Evolutionary conservation across 2,329 filamentous ascomycete genomes (phyloP).

Genomic region (Sporothrix protearum): DNA sequence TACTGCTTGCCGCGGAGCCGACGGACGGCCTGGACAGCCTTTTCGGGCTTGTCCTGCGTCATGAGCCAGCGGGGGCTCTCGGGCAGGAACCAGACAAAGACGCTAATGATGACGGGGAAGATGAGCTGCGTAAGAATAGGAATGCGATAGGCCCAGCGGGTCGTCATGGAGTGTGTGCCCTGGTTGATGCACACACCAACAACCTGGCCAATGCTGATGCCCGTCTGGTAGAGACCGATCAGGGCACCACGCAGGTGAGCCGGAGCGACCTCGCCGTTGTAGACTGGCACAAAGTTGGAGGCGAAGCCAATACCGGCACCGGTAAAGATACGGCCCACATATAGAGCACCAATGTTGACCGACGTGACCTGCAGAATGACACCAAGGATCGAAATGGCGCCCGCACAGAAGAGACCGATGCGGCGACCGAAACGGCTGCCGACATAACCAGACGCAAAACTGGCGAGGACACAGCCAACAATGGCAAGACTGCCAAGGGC

Average conservation of each 20-base stretch:
- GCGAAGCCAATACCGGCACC: conserved; percentile 14
- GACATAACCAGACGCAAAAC: neutral
- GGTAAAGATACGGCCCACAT: neutral
- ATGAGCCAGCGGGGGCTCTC: conserved; percentile 36
- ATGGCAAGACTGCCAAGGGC: neutral
- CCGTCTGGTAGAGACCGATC: conserved; percentile 10
- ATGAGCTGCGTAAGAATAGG: neutral
- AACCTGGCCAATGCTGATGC: conserved; percentile 1
- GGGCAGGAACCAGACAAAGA: conserved; percentile 9
- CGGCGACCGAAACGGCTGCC: conserved; percentile 17
- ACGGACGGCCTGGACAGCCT: conserved; percentile 35
- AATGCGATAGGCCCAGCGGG: conserved; percentile 10
- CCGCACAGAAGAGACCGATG: conserved; percentile 7
- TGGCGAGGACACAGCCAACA: conserved; percentile 1
- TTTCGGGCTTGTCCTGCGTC: conserved; percentile 35
- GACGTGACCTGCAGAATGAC: neutral
- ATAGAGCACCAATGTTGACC: neutral
- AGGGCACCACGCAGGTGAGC: neutral
- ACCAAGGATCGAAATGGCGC: neutral
- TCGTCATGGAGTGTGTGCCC: neutral
- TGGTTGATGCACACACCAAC: conserved; percentile 5
- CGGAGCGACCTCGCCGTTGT: conserved; percentile 3
- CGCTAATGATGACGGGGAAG: neutral
- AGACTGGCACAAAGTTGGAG: conserved; percentile 10
- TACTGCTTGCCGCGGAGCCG: conserved; percentile 36